A percentile compares a stretch with the other conserved stretches of the same genome.
Conservation (phyloP, 1,284 basidiomycete species). For the Boletellus sp. region DNA sequence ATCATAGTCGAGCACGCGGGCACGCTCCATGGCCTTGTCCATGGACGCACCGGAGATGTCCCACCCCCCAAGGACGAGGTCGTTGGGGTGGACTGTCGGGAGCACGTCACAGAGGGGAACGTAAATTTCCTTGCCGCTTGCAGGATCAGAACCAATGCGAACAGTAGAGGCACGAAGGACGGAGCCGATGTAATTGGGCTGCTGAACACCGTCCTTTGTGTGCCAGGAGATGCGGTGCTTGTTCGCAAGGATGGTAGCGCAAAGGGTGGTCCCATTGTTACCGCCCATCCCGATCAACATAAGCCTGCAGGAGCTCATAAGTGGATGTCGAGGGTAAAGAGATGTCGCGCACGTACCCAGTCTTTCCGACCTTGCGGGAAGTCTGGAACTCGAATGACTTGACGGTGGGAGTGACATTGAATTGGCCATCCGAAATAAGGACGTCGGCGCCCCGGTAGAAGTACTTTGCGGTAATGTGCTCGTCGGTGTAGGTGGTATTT, state of each 20-base stretch:
- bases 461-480: constrained; percentile 82
- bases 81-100: constrained; percentile 98
- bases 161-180: constrained; percentile 93
- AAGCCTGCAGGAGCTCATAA: constrained; percentile 50
- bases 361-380: constrained; percentile 82
- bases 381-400: constrained; percentile 92
- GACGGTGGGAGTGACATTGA: constrained; percentile 73
- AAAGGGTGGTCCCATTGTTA: constrained; percentile 95
- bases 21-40: constrained; percentile 92
- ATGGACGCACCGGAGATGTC: constrained; percentile 87
- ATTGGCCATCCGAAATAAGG: constrained; percentile 65
- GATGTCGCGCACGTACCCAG: constrained; percentile 64
- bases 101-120: constrained; percentile 92
- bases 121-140: constrained; percentile 87
- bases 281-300: constrained; percentile 98
- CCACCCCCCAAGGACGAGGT: constrained; percentile 97
- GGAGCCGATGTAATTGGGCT: constrained; percentile 96
- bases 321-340: constrained; percentile 8
- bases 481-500: constrained; percentile 77
- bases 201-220: constrained; percentile 90
- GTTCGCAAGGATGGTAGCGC: constrained; percentile 95
- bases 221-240: constrained; percentile 92
- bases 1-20: constrained; percentile 94
- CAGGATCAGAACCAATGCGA: constrained; percentile 82
- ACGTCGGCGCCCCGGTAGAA: constrained; percentile 81